Conservation (phyloP, 2,329 filamentous ascomycete genomes). For the Aspergillus clavatus region DNA sequence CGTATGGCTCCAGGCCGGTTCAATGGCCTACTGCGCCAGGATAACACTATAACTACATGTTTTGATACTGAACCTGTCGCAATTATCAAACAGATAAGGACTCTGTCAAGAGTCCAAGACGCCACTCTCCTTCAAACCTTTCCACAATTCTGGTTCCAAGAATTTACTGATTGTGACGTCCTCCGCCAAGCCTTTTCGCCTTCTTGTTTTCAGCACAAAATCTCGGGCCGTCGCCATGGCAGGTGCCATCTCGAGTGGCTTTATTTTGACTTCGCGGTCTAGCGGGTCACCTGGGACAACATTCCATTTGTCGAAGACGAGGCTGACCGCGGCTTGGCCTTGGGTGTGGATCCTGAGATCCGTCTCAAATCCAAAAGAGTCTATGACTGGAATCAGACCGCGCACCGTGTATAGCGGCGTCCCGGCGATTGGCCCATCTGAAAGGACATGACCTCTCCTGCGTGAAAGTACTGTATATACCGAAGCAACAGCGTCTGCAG, state of each 20-base stretch:
- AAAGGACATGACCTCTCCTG: constrained; percentile 83
- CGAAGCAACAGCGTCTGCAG: constrained; percentile 79
- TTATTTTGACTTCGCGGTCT: constrained; percentile 75
- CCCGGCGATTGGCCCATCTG: constrained; percentile 89
- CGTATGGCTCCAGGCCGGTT: not conserved
- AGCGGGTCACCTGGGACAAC: constrained; percentile 94
- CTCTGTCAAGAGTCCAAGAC: constrained; percentile 60
- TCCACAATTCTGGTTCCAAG: constrained; percentile 88
- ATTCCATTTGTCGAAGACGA: constrained; percentile 94
- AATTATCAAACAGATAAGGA: not conserved
- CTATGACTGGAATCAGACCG: constrained; percentile 90
- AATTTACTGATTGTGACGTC: constrained; percentile 96
- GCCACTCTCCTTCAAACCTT: constrained; percentile 80
- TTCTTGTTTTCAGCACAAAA: constrained; percentile 92
- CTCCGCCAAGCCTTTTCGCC: constrained; percentile 89
- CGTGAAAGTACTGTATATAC: constrained; percentile 89
- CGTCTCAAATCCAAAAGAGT: constrained; percentile 96
- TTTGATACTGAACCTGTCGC: not conserved
- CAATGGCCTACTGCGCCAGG: not conserved
- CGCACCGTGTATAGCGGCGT: constrained; percentile 90
- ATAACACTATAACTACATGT: constrained; percentile 21
- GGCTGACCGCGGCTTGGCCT: constrained; percentile 80
- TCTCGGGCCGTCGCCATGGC: constrained; percentile 88
- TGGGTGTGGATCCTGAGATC: constrained; percentile 94
- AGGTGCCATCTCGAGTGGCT: constrained; percentile 79